phyloP scores from a whole-genome alignment of 1,284 basidiomycete genomes.

The Sphaerobolus stellatus region DNA sequence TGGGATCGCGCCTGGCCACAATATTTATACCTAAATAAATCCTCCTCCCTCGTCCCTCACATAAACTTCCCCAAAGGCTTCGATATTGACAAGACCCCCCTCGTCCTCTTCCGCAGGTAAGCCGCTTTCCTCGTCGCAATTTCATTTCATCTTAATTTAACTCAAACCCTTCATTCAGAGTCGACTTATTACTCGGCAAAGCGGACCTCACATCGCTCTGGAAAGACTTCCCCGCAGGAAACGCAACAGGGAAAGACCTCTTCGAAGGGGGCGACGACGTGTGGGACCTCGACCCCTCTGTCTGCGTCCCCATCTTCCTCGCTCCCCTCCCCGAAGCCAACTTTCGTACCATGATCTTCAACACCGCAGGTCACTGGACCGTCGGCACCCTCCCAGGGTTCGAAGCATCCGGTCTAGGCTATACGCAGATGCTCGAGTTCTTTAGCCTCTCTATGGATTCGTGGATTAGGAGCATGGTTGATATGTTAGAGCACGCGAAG shows the following conservation, averaged over 20 bases:
- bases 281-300: conserved; percentile 52
- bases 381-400: conserved; percentile 53
- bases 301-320: conserved; percentile 55
- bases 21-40: conserved; percentile 55
- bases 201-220: conserved; percentile 51
- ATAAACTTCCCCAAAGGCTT: conserved; percentile 51
- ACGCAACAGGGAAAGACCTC: conserved; percentile 31
- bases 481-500: conserved; percentile 45
- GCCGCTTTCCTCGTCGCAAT: neutral
- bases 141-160: neutral
- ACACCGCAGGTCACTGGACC: conserved; percentile 69
- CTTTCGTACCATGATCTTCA: conserved; percentile 59
- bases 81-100: conserved; percentile 53
- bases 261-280: conserved; percentile 55
- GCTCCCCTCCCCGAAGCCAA: conserved; percentile 46
- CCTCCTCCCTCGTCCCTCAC: conserved; percentile 45
- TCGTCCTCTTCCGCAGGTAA: conserved; percentile 54
- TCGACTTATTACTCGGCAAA: conserved; percentile 56
- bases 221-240: conserved; percentile 24
- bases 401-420: conserved; percentile 44
- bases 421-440: conserved; percentile 51
- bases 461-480: too few species aligned
- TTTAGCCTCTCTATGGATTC: conserved; percentile 52
- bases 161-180: conserved; percentile 31
- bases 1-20: conserved; percentile 66